These are phyloP conservation scores for Chrysoporthe puriensis DNA, from an alignment of 2,329 filamentous ascomycete species.

Conservation along the genomic window DNA sequence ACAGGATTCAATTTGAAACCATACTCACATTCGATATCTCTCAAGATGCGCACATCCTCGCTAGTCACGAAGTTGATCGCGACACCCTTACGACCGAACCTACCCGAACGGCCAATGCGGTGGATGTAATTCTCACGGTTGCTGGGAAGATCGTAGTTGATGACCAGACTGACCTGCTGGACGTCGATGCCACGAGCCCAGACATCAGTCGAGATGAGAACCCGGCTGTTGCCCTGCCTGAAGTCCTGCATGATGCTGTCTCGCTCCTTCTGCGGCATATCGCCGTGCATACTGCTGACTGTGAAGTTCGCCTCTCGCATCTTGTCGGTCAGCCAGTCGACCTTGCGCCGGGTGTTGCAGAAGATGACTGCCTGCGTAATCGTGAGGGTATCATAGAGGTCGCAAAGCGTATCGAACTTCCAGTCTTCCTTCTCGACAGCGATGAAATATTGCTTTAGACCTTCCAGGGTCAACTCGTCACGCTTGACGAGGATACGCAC, in stretches of 20 bases:
- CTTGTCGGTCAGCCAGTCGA: slow-evolving; percentile 99
- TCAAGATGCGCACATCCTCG: slow-evolving; percentile 99
- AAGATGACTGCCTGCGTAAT: slow-evolving; percentile 99
- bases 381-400: slow-evolving; percentile 98
- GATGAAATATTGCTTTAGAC: slow-evolving; percentile 99
- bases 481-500: slow-evolving; percentile 99
- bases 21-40: slow-evolving; percentile 84
- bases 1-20: not conserved
- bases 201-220: slow-evolving; percentile 96
- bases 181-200: slow-evolving; percentile 99
- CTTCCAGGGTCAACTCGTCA: slow-evolving; percentile 98
- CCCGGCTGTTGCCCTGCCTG: slow-evolving; percentile 97
- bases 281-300: slow-evolving; percentile 99
- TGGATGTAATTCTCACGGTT: slow-evolving; percentile 99
- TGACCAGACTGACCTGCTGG: slow-evolving; percentile 98
- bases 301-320: slow-evolving; percentile 98
- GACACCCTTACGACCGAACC: slow-evolving; percentile 99
- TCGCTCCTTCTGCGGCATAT: slow-evolving; percentile 98
- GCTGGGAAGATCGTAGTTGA: slow-evolving; percentile 99
- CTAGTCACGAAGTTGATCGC: slow-evolving; percentile 99
- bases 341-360: slow-evolving; percentile 99
- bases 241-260: slow-evolving; percentile 99
- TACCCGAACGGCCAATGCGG: slow-evolving; percentile 98
- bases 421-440: slow-evolving; percentile 99
- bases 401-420: slow-evolving; percentile 98